Base-by-base conservation (phyloP, 331 rosid genomes). In the Quercus lobata region DNA sequence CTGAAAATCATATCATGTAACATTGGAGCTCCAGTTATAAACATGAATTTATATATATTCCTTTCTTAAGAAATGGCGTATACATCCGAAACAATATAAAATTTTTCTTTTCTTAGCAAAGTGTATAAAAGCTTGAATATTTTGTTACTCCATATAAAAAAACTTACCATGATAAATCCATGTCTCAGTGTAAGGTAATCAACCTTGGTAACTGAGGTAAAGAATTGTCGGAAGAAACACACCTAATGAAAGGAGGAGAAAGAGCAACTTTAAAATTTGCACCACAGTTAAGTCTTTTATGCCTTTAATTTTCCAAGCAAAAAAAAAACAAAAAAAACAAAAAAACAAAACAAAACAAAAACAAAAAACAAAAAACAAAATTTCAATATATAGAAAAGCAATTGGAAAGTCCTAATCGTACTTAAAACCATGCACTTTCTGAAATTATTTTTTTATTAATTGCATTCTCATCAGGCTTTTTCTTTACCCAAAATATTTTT, bases 161-260 rank as follows among this genome's bases (percentile, higher is more conserved):
- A 79, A 79, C 94, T 76, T 60, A 92, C 97, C 83, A 2, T 76
- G 76, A 92, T 83, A 78, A 92, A 92, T 78, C 97, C 97, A 82
- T 87, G 96, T 15, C 96, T 86, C 22, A 92, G 66, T 9, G 92
- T 74, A 75, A 85, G 34, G 85, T 92, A 92, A 72, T 92, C 97
- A 79, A 79, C 87, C 84, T 81, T 88, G 2, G 79, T 77, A 58
- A 89, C 85, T 18, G 96, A 89, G 57, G 84, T 81, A 32, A 25
- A 29, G 82, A 92, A 91, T 72, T 92, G 97, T 71, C 97, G 83
- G 80, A 90, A 91, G 87, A 92, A 91, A 75, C 96, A 82, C 73
- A 80, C 88, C 97, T 92, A 78, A 21, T 57, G 52, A 35, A 6
- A 34, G 74, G 14, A 70, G 66, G 5, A n/a, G 7, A 49, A 29